Conservation (phyloP, 2,329 filamentous ascomycete species). For the Botryotinia calthae region DNA sequence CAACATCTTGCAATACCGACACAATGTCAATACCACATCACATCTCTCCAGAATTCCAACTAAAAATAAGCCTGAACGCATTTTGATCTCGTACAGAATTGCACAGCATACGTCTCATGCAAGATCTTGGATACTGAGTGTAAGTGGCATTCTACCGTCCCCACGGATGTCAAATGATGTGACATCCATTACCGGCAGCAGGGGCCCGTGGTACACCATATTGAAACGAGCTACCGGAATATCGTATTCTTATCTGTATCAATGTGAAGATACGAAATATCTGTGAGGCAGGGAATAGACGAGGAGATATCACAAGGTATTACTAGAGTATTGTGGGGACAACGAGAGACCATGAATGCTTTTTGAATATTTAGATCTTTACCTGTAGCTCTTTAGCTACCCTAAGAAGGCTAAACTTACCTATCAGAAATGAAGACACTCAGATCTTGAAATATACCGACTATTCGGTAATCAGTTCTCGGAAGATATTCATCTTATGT, state of each 20-base stretch:
- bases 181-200: not conserved
- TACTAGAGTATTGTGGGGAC: not conserved
- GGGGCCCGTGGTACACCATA: not conserved
- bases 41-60: not conserved
- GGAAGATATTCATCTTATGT: not conserved
- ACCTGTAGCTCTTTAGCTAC: not conserved
- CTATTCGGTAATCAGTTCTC: not conserved
- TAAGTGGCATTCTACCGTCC: not conserved
- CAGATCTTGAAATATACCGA: not conserved
- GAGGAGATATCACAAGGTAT: not conserved
- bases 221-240: not conserved
- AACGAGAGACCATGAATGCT: not conserved
- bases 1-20: not conserved
- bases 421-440: not conserved
- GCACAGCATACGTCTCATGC: not conserved
- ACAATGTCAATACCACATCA: not conserved
- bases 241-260: not conserved
- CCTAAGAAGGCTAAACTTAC: too few relatives aligned
- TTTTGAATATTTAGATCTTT: not conserved
- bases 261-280: not conserved
- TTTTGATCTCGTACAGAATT: not conserved
- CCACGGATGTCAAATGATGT: conserved; percentile 3
- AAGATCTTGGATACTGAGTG: not conserved
- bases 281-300: too few relatives aligned
- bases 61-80: not conserved